A percentile compares a stretch with the other conserved stretches of the same genome.
Conservation (phyloP, 306 rosid species). For the Potentilla sterilis region DNA sequence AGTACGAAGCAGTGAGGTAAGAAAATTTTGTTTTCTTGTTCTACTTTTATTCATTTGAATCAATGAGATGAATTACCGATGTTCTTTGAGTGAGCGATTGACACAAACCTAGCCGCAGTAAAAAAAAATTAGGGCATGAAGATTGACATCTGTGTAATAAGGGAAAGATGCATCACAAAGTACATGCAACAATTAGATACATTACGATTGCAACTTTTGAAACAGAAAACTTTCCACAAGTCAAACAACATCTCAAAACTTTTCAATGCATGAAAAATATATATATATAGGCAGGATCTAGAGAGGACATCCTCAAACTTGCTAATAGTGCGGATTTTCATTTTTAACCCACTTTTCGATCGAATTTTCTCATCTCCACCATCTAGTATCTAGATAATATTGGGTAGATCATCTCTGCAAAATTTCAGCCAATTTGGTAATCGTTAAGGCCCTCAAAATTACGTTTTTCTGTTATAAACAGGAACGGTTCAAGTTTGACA, state of each 20-base stretch:
- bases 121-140: background rate
- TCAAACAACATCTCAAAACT: background rate
- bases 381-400: no score
- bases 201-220: background rate
- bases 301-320: no score
- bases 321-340: no score
- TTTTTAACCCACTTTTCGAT: no score
- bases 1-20: slow-evolving; percentile 3
- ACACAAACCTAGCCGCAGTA: background rate
- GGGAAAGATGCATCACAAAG: background rate
- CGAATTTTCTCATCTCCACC: no score
- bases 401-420: no score
- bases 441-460: no score
- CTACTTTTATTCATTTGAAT: background rate
- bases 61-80: background rate
- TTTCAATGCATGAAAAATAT: background rate
- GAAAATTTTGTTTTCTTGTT: background rate
- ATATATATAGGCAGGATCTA: no score
- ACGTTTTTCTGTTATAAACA: no score
- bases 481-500: no score
- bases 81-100: background rate
- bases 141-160: background rate
- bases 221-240: background rate
- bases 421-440: no score
- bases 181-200: background rate